These are phyloP conservation scores for Lolium perenne DNA, from an alignment of 176 grass and related monocot genomes.

Conservation along the genomic window DNA sequence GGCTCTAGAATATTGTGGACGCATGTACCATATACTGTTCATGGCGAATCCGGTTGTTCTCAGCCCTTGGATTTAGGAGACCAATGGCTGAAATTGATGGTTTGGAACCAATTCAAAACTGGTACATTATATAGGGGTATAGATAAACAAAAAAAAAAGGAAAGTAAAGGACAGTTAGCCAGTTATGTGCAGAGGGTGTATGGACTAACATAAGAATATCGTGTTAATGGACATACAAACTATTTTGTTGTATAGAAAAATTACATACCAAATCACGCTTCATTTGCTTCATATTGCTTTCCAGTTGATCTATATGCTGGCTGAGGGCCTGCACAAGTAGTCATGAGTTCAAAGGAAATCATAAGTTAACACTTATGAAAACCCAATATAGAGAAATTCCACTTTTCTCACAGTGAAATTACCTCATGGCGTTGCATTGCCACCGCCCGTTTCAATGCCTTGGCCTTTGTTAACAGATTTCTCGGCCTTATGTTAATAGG, in stretches of 20 bases:
- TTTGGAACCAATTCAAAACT: too few relatives aligned
- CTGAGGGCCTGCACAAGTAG: slow-evolving; percentile 79
- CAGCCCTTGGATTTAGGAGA: too few relatives aligned
- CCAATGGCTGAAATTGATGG: too few relatives aligned
- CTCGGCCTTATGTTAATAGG: slow-evolving; percentile 96
- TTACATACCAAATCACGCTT: slow-evolving; percentile 84
- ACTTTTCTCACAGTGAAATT: slow-evolving; percentile 35
- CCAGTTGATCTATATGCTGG: slow-evolving; percentile 83
- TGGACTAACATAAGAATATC: background rate
- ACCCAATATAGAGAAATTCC: background rate
- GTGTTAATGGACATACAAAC: background rate
- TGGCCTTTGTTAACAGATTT: slow-evolving; percentile 95
- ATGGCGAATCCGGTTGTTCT: too few relatives aligned
- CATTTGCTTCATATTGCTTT: slow-evolving; percentile 75
- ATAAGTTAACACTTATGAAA: background rate
- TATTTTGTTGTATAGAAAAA: slow-evolving; percentile 19
- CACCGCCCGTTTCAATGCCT: slow-evolving; percentile 87
- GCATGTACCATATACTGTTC: too few relatives aligned
- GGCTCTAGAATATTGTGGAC: too few relatives aligned
- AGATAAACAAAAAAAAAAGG: too few relatives aligned
- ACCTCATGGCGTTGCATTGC: slow-evolving; percentile 99
- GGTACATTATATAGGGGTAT: too few relatives aligned
- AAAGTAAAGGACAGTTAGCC: background rate
- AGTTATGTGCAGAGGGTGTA: background rate
- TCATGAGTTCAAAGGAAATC: slow-evolving; percentile 31